phyloP scores from a whole-genome alignment of 2,329 filamentous ascomycete genomes.

The Ophiognomonia clavigignenti-juglandacearum region DNA sequence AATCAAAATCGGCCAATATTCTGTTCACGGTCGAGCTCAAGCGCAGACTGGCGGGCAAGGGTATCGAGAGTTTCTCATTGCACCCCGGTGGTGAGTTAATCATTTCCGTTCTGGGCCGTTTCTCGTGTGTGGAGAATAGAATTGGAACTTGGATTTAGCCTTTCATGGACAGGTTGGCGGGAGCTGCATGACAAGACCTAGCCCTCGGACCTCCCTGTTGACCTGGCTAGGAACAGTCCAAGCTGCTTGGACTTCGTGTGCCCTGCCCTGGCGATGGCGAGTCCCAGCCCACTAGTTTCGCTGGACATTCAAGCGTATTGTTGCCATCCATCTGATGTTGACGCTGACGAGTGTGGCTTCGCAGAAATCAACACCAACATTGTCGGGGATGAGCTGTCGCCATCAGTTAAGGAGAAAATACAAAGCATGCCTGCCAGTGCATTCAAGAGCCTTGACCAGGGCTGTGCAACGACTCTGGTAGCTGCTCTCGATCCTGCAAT shows the following conservation, averaged over 20 bases:
- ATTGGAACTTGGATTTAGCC: neutral
- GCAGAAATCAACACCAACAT: conserved; percentile 14
- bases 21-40: conserved; percentile 26
- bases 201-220: neutral
- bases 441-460: conserved; percentile 34
- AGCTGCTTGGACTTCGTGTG: neutral
- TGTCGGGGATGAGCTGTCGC: neutral
- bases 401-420: conserved; percentile 13
- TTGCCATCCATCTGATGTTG: no score
- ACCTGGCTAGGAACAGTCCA: neutral
- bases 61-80: conserved; percentile 16
- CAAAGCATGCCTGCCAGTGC: conserved; percentile 18
- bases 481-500: conserved; percentile 33
- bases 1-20: conserved; percentile 39
- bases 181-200: neutral
- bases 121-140: neutral
- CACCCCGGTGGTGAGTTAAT: conserved; percentile 20
- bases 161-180: conserved; percentile 2
- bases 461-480: conserved; percentile 35
- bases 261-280: no score
- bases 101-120: neutral
- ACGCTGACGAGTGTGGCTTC: no score
- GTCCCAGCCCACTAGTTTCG: no score
- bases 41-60: conserved; percentile 3
- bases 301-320: no score